Conservation (phyloP, 345 rosid genomes). For the Arabidopsis suecica region DNA sequence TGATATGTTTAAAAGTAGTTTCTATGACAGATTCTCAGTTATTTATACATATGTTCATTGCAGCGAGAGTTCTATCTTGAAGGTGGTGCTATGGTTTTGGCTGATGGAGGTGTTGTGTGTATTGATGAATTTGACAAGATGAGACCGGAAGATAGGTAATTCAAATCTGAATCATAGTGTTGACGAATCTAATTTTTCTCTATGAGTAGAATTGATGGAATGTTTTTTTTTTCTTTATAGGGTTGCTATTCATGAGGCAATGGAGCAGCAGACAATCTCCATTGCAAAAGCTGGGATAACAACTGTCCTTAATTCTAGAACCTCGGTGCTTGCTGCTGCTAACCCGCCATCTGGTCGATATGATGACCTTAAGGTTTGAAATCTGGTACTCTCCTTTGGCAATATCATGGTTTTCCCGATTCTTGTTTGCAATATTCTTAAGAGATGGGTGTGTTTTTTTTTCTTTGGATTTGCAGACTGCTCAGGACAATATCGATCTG, state of each 20-base stretch:
- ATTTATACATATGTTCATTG: conserved; percentile 26
- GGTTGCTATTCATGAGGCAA: conserved; percentile 99
- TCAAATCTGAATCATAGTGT: conserved; percentile 1
- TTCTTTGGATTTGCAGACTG: conserved; percentile 48
- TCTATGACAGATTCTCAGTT: conserved; percentile 18
- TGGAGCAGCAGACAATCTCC: conserved; percentile 99
- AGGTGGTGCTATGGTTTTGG: conserved; percentile 99
- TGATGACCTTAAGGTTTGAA: conserved; percentile 90
- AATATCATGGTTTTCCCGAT: conserved; percentile 2
- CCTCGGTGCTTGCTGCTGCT: conserved; percentile 98
- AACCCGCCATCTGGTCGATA: conserved; percentile 98
- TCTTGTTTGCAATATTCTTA: conserved; percentile 19
- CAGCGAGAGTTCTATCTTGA: conserved; percentile 98
- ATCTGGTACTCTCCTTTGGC: conserved; percentile 7
- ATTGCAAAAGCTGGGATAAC: conserved; percentile 99
- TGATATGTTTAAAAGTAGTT: conserved; percentile 7
- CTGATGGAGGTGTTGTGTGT: conserved; percentile 98
- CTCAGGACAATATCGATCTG: conserved; percentile 95
- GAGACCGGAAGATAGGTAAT: conserved; percentile 97
- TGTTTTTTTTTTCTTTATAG: conserved; percentile 42
- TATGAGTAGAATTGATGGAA: conserved; percentile 6
- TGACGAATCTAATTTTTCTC: background rate
- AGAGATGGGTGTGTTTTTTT: background rate
- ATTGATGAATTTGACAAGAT: conserved; percentile 98
- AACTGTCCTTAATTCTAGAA: conserved; percentile 94